A percentile compares a stretch with the other conserved stretches of the same genome.
phyloP scores from a whole-genome alignment of 148 eudicot genomes.

The Camellia sinensis region DNA sequence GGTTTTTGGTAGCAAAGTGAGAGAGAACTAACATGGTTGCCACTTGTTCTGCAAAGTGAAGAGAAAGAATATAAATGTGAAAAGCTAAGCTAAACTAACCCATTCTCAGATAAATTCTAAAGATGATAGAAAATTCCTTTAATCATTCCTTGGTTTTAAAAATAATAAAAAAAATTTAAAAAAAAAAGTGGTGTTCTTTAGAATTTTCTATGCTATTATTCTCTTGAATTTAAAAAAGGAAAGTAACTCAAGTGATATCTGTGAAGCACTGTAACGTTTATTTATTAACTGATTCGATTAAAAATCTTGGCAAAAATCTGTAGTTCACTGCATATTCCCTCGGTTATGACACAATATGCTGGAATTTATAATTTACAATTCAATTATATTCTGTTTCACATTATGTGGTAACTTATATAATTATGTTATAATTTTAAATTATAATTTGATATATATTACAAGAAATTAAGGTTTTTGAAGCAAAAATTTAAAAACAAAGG shows the following conservation, averaged over 20 bases:
- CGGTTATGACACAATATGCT: too few species aligned
- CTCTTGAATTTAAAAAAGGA: conserved; percentile 15
- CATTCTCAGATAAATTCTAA: not conserved
- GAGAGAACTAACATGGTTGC: conserved; percentile 49
- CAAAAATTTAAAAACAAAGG: too few species aligned
- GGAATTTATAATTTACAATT: too few species aligned
- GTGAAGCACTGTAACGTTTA: conserved; percentile 29
- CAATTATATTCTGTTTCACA: too few species aligned
- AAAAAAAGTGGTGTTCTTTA: not conserved
- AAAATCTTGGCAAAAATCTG: not conserved
- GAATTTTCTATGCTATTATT: conserved; percentile 17
- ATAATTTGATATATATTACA: too few species aligned
- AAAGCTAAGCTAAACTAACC: conserved; percentile 7
- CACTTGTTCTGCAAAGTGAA: conserved; percentile 40
- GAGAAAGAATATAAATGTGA: conserved; percentile 28
- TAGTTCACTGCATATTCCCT: too few species aligned
- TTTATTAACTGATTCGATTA: not conserved
- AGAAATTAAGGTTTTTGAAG: too few species aligned
- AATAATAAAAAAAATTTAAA: not conserved
- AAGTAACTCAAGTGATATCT: conserved; percentile 27
- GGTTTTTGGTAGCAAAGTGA: conserved; percentile 36
- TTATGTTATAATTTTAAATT: too few species aligned
- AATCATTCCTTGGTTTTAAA: conserved; percentile 50
- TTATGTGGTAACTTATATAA: too few species aligned
- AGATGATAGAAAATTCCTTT: conserved; percentile 34